These are phyloP conservation scores for Trypanosoma congolense DNA, from an alignment of 208 protist genomes.

Conservation along the genomic window DNA sequence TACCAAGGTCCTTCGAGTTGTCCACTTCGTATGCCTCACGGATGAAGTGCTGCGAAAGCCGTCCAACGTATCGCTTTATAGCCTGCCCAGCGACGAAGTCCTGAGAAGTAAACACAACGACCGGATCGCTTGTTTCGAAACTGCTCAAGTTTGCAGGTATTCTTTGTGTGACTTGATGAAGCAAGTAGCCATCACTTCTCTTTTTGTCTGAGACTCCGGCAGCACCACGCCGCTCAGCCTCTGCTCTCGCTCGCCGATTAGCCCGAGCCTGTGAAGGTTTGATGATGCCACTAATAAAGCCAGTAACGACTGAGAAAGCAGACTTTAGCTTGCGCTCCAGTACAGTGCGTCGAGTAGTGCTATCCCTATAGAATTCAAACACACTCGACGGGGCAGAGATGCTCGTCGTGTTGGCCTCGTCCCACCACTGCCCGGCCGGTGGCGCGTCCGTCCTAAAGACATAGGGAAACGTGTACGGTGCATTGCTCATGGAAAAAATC, in stretches of 20 bases:
- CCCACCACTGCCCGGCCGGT: conserved; percentile 10
- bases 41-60: conserved; percentile 89
- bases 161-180: conserved; percentile 27
- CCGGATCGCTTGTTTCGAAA: conserved; percentile 29
- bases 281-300: conserved; percentile 20
- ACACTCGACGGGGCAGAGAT: conserved; percentile 5
- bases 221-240: conserved; percentile 3
- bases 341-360: conserved; percentile 10
- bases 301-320: conserved; percentile 16
- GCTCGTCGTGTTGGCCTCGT: conserved; percentile 2
- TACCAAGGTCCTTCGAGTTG: conserved; percentile 33
- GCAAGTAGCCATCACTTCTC: conserved; percentile 19
- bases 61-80: conserved; percentile 82
- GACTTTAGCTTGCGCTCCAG: conserved; percentile 19
- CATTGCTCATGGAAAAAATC: conserved; percentile 58
- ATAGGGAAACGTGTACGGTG: conserved; percentile 74
- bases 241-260: conserved; percentile 16
- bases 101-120: conserved; percentile 66
- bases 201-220: conserved; percentile 4
- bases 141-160: conserved; percentile 34
- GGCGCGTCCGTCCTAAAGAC: conserved; percentile 47
- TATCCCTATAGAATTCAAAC: conserved; percentile 12
- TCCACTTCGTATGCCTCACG: conserved; percentile 70
- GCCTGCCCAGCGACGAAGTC: conserved; percentile 75
- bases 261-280: conserved; percentile 9